These are phyloP conservation scores for Botrytis pseudocinerea DNA, from an alignment of 2,329 filamentous ascomycete genomes.

Conservation along the genomic window DNA sequence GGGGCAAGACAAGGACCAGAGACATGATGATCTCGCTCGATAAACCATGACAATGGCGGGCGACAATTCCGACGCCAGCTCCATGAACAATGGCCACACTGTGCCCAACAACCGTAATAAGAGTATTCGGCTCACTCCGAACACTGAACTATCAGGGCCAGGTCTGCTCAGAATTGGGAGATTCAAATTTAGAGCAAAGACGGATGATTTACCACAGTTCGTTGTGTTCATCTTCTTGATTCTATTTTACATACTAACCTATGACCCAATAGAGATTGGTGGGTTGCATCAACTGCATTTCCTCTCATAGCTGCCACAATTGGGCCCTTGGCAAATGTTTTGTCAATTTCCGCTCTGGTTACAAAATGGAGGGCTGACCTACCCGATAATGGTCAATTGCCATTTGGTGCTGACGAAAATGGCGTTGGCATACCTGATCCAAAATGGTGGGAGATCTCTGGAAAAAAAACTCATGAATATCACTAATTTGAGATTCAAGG, in stretches of 20 bases:
- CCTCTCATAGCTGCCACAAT: constrained; percentile 66
- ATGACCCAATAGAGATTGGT: constrained; percentile 41
- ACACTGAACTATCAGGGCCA: constrained; percentile 3
- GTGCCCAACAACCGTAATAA: not conserved
- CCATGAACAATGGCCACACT: not conserved
- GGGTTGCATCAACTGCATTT: constrained; percentile 47
- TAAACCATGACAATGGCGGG: constrained; percentile 14
- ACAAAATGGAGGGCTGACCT: constrained; percentile 59
- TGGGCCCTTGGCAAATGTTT: constrained; percentile 69
- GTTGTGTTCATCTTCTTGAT: constrained; percentile 18
- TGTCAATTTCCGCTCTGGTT: constrained; percentile 67
- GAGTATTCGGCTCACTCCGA: not conserved
- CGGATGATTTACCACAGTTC: constrained; percentile 42
- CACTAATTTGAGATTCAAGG: constrained; percentile 42
- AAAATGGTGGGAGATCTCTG: constrained; percentile 50
- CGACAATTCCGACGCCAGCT: not conserved
- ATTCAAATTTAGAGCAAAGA: constrained; percentile 40
- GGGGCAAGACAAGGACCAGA: too few species aligned
- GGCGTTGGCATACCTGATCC: constrained; percentile 60
- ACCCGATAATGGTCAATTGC: constrained; percentile 48
- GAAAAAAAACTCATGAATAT: not conserved
- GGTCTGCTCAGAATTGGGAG: constrained; percentile 36
- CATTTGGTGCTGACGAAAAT: constrained; percentile 48
- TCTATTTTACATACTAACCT: not conserved
- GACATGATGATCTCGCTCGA: constrained; percentile 3